These are phyloP conservation scores for Coemansia asiatica DNA, from an alignment of 192 early-diverging fungal genomes.

Conservation along the genomic window DNA sequence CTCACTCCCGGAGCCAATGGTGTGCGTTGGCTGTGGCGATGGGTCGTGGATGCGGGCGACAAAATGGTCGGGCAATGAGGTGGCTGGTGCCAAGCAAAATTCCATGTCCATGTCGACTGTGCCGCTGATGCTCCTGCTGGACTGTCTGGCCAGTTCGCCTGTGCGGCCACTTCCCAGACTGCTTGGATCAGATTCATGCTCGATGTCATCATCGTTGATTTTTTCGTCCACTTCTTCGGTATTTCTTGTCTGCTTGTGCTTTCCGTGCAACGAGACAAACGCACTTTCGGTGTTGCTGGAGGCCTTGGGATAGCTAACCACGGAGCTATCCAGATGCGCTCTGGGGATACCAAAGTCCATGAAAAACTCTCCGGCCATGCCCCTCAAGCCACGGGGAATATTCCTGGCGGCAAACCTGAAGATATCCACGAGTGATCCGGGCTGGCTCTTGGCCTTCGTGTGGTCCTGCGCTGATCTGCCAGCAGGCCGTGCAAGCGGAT, in stretches of 20 bases:
- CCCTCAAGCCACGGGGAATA: slow-evolving; percentile 16
- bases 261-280: background rate
- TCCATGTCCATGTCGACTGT: slow-evolving; percentile 2
- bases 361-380: slow-evolving; percentile 27
- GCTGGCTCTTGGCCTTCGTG: slow-evolving; percentile 30
- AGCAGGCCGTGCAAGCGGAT: slow-evolving; percentile 18
- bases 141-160: background rate
- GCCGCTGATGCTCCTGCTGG: background rate
- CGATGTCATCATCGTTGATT: background rate
- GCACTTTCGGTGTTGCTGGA: slow-evolving; percentile 18
- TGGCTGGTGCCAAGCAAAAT: slow-evolving; percentile 16
- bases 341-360: slow-evolving; percentile 31
- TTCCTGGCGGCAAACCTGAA: background rate
- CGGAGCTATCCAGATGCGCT: slow-evolving; percentile 36
- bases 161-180: background rate
- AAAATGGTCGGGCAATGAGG: background rate
- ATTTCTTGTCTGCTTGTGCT: background rate
- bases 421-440: slow-evolving; percentile 44
- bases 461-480: slow-evolving; percentile 26
- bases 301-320: slow-evolving; percentile 30
- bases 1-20: background rate
- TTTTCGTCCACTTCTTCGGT: background rate
- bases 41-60: slow-evolving; percentile 2
- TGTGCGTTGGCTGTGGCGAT: background rate
- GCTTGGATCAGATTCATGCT: background rate